phyloP scores from a whole-genome alignment of 257 asterid genomes.

The Schizonepeta tenuifolia region DNA sequence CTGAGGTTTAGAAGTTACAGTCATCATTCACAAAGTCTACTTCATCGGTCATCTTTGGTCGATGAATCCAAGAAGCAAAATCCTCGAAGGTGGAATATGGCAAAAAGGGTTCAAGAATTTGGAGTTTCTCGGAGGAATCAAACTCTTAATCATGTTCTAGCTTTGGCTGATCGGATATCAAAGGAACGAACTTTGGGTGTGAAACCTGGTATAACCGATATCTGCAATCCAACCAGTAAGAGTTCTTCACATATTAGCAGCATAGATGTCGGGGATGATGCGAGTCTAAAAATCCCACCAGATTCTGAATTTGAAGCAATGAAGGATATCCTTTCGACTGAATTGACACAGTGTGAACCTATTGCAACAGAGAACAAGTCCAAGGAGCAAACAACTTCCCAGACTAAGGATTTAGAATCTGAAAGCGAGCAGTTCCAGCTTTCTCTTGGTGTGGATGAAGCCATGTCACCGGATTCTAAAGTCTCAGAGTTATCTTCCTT shows the following conservation, averaged over 20 bases:
- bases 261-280: conserved; percentile 33
- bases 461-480: conserved; percentile 27
- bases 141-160: conserved; percentile 38
- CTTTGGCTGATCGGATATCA: conserved; percentile 32
- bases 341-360: conserved; percentile 31
- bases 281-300: conserved; percentile 3
- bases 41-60: conserved; percentile 33
- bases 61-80: conserved; percentile 37
- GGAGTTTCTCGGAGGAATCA: conserved; percentile 38
- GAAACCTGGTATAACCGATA: conserved; percentile 6
- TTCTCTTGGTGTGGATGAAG: conserved; percentile 27
- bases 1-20: conserved; percentile 17
- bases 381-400: conserved; percentile 21
- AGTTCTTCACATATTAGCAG: conserved; percentile 29
- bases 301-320: conserved; percentile 23
- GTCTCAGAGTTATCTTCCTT: conserved; percentile 26
- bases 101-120: conserved; percentile 34
- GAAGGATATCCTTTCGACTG: conserved; percentile 27
- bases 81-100: conserved; percentile 37
- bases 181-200: conserved; percentile 26
- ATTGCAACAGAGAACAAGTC: conserved; percentile 7
- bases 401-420: conserved; percentile 33
- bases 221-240: conserved; percentile 25
- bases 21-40: conserved; percentile 16
- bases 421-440: conserved; percentile 29